These are phyloP conservation scores for Rubroboletus pulcherrimus DNA, from an alignment of 768 basidiomycete species.

Conservation along the genomic window DNA sequence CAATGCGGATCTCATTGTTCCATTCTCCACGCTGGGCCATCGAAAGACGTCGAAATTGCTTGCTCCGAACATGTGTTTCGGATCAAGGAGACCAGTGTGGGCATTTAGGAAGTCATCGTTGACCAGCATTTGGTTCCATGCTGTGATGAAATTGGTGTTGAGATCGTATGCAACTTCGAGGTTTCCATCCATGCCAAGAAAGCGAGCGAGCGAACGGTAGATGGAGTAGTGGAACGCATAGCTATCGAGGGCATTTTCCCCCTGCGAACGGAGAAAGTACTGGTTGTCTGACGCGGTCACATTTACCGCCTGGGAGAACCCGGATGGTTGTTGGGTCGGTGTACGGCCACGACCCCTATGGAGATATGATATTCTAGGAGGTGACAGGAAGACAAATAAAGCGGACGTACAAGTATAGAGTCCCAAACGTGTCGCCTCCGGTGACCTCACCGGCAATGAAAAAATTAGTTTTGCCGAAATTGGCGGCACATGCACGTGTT, in stretches of 20 bases:
- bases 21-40: conserved; percentile 87
- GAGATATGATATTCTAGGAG: background rate
- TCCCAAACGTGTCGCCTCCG: conserved; percentile 87
- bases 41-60: conserved; percentile 94
- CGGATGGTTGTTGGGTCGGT: conserved; percentile 61
- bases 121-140: conserved; percentile 91
- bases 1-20: conserved; percentile 70
- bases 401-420: conserved; percentile 70
- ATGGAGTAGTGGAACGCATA: conserved; percentile 94
- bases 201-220: conserved; percentile 81
- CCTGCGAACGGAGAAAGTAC: conserved; percentile 74
- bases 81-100: conserved; percentile 62
- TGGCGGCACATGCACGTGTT: conserved; percentile 70
- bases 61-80: conserved; percentile 86
- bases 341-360: conserved; percentile 85
- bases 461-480: conserved; percentile 79
- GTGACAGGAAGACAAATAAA: background rate
- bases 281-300: conserved; percentile 55
- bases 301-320: conserved; percentile 67
- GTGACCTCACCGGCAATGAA: conserved; percentile 92
- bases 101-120: conserved; percentile 84
- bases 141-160: conserved; percentile 75
- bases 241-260: conserved; percentile 62
- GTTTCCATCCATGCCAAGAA: conserved; percentile 96
- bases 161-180: conserved; percentile 86